Base-by-base conservation (phyloP, 371 early-diverging fungal genomes). In the Rhizomucor miehei region DNA sequence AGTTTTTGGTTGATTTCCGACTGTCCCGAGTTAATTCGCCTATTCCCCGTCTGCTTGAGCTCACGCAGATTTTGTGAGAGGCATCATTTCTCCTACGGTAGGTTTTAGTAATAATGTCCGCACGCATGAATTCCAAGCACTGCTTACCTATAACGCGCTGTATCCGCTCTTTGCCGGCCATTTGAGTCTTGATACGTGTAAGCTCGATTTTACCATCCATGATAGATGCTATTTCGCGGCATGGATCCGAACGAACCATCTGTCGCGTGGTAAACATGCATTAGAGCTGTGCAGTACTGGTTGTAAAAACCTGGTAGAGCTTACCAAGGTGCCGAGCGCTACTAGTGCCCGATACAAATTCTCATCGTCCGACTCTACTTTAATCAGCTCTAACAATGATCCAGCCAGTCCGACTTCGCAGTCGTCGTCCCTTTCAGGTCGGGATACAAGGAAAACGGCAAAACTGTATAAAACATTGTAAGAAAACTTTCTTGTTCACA, bases 261-360 rank as follows among this genome's bases (percentile, higher is more conserved):
- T 70, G 40, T 16, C 8, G 5, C 29, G 23, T 21, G 10, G 44
- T 44, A 13, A 10, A 40, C 6, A 11, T 49, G 6, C 20, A 3
- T 50, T 10, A 21, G n/a, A 52, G 24, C 19, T 23, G 0, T 14
- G 1, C 47, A n/a, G n/a, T n/a, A n/a, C 29, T 47, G 5, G 3
- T 16, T 29, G 16, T 19, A 11, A 20, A 50, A 9, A 38, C 38
- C 8, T 38, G 10, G 13, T 24, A 1, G 13, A 17, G 17, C 59
- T 65, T 67, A 78, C 75, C 66, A 87, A 60, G 2, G 85, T 87
- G 13, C 88, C 88, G 24, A 83, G 44, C 2, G 83, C 81, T 48
- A 77, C 77, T 2, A 85, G 51, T 13, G 66, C 66, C 21, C 85
- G 81, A 64, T 81, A 78, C 12, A 77, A 48, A 43, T 73, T 78